phyloP scores from a whole-genome alignment of 2,329 filamentous ascomycete genomes.

The Lecanoromycetidae sp. region DNA sequence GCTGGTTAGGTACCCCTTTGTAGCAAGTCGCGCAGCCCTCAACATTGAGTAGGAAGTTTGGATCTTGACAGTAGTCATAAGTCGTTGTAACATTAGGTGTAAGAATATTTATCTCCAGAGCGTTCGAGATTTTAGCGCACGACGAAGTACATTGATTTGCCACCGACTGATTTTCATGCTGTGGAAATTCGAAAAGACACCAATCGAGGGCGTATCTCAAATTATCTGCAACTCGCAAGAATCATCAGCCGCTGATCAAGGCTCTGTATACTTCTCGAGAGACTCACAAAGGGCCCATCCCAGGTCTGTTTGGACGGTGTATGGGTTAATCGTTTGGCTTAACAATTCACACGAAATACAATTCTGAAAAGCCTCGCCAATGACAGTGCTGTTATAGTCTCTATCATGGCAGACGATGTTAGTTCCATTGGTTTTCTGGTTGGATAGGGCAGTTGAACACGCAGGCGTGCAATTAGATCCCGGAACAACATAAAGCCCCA shows the following conservation, averaged over 20 bases:
- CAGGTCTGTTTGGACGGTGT: conserved; percentile 15
- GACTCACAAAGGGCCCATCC: conserved; percentile 19
- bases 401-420: conserved; percentile 16
- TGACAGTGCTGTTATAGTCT: conserved; percentile 14
- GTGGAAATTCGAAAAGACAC: conserved; percentile 14
- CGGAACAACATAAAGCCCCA: conserved; percentile 13
- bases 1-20: conserved; percentile 11
- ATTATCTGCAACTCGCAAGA: conserved; percentile 7
- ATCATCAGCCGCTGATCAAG: not conserved
- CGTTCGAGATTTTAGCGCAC: conserved; percentile 9
- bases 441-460: conserved; percentile 4
- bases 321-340: conserved; percentile 13
- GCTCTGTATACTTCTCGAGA: not conserved
- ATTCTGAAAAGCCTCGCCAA: conserved; percentile 10
- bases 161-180: conserved; percentile 3
- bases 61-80: conserved; percentile 17
- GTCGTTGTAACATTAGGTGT: conserved; percentile 13
- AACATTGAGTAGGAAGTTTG: conserved; percentile 9
- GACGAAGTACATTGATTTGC: conserved; percentile 5
- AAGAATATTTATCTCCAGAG: conserved; percentile 16
- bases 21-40: conserved; percentile 14
- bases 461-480: conserved; percentile 16
- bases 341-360: conserved; percentile 18
- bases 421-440: conserved; percentile 11
- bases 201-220: conserved; percentile 16